Percentiles rank a stretch among this genome's conserved stretches.
These are phyloP conservation scores for Monosporascus sp. DNA, from an alignment of 2,329 filamentous ascomycete genomes.

Conservation along the genomic window DNA sequence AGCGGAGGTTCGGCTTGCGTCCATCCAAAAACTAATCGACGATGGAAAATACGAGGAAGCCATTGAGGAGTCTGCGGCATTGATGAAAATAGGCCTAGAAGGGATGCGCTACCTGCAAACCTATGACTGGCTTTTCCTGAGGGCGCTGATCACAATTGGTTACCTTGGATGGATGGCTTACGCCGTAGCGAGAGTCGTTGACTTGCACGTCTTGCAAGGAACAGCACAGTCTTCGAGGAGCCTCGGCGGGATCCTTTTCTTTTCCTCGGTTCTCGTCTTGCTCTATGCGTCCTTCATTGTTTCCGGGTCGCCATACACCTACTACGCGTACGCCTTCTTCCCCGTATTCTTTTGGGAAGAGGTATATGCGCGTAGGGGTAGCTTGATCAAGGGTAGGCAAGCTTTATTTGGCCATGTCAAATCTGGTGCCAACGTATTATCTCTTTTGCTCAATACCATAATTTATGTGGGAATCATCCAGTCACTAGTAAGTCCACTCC, in stretches of 20 bases:
- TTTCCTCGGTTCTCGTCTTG: slow-evolving; percentile 68
- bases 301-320: slow-evolving; percentile 73
- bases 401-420: slow-evolving; percentile 65
- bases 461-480: slow-evolving; percentile 71
- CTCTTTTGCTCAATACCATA: slow-evolving; percentile 57
- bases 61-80: slow-evolving; percentile 68
- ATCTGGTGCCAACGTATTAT: slow-evolving; percentile 50
- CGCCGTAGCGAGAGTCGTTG: slow-evolving; percentile 80
- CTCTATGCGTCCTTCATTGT: slow-evolving; percentile 75
- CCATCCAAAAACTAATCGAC: slow-evolving; percentile 64
- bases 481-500: slow-evolving; percentile 56
- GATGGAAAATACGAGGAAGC: slow-evolving; percentile 65
- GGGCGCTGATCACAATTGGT: slow-evolving; percentile 80
- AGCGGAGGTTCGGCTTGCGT: slow-evolving; percentile 59
- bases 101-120: slow-evolving; percentile 93
- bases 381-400: slow-evolving; percentile 60
- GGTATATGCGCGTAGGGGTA: slow-evolving; percentile 71
- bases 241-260: slow-evolving; percentile 53
- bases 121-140: slow-evolving; percentile 95
- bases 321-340: slow-evolving; percentile 90
- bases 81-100: slow-evolving; percentile 72
- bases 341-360: slow-evolving; percentile 97
- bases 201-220: slow-evolving; percentile 77
- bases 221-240: slow-evolving; percentile 60
- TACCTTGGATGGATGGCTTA: slow-evolving; percentile 96